phyloP scores from a whole-genome alignment of 2,329 filamentous ascomycete genomes.

The Fusarium sp. region DNA sequence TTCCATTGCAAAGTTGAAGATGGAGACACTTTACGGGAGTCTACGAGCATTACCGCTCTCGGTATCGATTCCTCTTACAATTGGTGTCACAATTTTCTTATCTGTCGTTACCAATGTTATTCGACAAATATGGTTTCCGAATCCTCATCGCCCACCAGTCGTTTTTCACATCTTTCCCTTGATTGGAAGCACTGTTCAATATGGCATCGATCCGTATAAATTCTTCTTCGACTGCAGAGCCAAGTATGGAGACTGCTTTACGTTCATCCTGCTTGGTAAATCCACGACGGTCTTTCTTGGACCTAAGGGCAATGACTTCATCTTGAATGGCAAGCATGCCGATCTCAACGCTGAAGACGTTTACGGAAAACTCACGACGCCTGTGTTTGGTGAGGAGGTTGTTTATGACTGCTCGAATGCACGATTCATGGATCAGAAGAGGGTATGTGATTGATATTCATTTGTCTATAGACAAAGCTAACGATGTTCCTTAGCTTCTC shows the following conservation, averaged over 20 bases:
- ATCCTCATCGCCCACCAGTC: constrained; percentile 81
- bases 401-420: constrained; percentile 91
- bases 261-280: constrained; percentile 86
- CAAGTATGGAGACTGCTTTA: constrained; percentile 92
- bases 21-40: constrained; percentile 7
- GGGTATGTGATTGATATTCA: constrained; percentile 63
- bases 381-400: constrained; percentile 83
- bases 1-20: neutral
- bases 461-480: rapidly evolving
- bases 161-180: constrained; percentile 86
- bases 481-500: constrained; percentile 68
- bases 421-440: constrained; percentile 96
- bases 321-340: constrained; percentile 88
- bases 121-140: constrained; percentile 81
- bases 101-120: constrained; percentile 81
- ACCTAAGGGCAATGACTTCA: constrained; percentile 87
- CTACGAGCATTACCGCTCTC: constrained; percentile 18
- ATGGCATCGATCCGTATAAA: constrained; percentile 90
- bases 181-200: constrained; percentile 89
- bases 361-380: constrained; percentile 79
- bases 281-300: constrained; percentile 88
- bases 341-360: constrained; percentile 92
- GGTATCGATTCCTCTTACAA: constrained; percentile 52
- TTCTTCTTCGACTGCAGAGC: constrained; percentile 82
- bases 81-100: constrained; percentile 59